Evolutionary conservation across 805 yeast genomes (phyloP).

Genomic region (Pichia gijzeniarum): DNA sequence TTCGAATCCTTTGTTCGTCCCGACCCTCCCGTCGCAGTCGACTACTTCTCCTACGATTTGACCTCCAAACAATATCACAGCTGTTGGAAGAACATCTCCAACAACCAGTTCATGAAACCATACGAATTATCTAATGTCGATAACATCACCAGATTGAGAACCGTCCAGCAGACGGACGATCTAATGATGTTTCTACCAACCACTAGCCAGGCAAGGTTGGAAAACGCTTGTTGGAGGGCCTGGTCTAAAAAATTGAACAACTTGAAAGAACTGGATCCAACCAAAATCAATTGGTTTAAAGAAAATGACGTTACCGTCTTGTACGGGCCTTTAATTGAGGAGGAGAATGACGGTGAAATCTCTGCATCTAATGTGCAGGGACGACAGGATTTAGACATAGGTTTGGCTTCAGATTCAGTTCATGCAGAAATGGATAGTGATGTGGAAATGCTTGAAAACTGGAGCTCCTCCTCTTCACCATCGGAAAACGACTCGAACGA

Average conservation of each 20-base stretch:
- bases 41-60: constrained; percentile 35
- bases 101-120: constrained; percentile 31
- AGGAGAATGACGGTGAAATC: constrained; percentile 4
- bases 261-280: constrained; percentile 40
- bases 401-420: too few relatives aligned
- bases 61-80: constrained; percentile 31
- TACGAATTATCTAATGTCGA: constrained; percentile 27
- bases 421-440: background rate
- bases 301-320: constrained; percentile 49
- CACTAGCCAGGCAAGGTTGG: constrained; percentile 43
- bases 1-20: constrained; percentile 9
- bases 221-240: constrained; percentile 89
- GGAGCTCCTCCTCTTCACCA: background rate
- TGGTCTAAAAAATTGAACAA: constrained; percentile 80
- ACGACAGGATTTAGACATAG: too few relatives aligned
- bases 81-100: constrained; percentile 38
- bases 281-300: constrained; percentile 47
- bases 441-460: background rate
- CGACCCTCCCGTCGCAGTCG: constrained; percentile 30
- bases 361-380: too few relatives aligned
- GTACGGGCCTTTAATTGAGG: constrained; percentile 41
- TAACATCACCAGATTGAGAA: constrained; percentile 18
- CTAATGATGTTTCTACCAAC: constrained; percentile 30
- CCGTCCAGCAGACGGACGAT: constrained; percentile 27
- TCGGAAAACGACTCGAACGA: background rate